Conservation (phyloP, 1,139 yeast species). For the Blastobotrys aristatus region DNA sequence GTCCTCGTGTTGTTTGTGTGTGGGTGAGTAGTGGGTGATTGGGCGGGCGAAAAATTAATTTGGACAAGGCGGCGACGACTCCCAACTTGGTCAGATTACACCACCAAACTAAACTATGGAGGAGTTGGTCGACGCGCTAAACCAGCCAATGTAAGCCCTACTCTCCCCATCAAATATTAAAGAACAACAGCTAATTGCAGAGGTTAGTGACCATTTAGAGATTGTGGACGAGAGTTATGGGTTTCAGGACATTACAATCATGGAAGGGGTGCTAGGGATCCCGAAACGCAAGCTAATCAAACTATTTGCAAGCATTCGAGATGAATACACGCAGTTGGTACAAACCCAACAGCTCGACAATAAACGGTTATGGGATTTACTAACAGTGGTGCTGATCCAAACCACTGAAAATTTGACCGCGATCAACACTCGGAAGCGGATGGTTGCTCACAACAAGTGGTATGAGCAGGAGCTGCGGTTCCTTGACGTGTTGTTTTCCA, state of each 20-base stretch:
- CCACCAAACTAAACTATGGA: not conserved
- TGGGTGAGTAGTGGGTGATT: not conserved
- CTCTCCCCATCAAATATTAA: no score
- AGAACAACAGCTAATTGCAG: not conserved
- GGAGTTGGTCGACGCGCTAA: not conserved
- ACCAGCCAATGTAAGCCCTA: not conserved
- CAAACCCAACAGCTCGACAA: not conserved
- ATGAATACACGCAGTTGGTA: constrained; percentile 12
- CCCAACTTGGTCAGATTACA: not conserved
- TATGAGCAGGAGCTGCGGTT: constrained; percentile 29
- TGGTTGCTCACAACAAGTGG: constrained; percentile 1
- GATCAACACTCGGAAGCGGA: constrained; percentile 31
- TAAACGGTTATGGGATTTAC: not conserved
- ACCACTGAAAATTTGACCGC: constrained; percentile 35
- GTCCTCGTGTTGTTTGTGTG: not conserved
- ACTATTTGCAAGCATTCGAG: constrained; percentile 18
- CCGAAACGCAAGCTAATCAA: constrained; percentile 21
- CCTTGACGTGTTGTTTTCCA: constrained; percentile 29
- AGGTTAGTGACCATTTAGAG: constrained; percentile 15
- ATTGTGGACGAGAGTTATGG: constrained; percentile 13
- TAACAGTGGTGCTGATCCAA: constrained; percentile 4
- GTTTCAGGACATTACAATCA: constrained; percentile 9
- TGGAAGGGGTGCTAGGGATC: constrained; percentile 31
- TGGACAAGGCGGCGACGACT: not conserved
- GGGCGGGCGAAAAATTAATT: not conserved